Evolutionary conservation across 352 stramenopile species (phyloP), one percentile per base, ranked within the genome.

Genomic region (Plasmopara halstedii): DNA sequence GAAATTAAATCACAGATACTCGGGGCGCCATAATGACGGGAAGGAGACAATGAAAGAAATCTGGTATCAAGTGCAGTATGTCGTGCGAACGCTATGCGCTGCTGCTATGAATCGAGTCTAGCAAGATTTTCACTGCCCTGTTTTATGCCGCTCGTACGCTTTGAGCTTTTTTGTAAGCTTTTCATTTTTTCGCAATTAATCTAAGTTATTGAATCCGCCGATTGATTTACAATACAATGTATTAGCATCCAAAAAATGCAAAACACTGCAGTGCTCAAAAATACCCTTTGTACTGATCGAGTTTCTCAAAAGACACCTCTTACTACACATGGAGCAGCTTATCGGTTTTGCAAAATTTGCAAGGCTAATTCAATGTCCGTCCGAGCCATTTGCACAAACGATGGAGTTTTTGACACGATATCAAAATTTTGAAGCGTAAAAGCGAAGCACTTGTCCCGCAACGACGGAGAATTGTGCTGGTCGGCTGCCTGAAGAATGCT

Each of bases 401-500:
- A 69, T 10, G 65, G 48, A 8, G 91, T 98, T 78, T 98, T 98
- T 13, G 90, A 98, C 17, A 98, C 88, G 14, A 73, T 75, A 75
- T 99, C 95, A 67, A 99, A 99, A 74, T 98, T 94, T 22, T 82
- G 88, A 42, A 98, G 66, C 55, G 98, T 97, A 62, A 97, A 99
- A 21, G 89, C 85, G 34, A 98, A 89, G 48, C 92, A 96, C 59
- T 98, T 96, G 52, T 94, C 77, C 42, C 95, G 83, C 13, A 99
- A 73, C 9, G 85, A 82, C 9, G 67, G 59, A 2, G 90, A 88
- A 20, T 95, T 97, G 63, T 98, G 88, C 42, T 97, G 66, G 59
- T 99, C 95, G 3, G 95, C 94, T 4, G 92, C 88, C 65, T 98
- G 88, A 48, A 99, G 96, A 44, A 99, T 97, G 25, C 73, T 82